Evolutionary conservation across 768 basidiomycete species (phyloP), one percentile per base, ranked within the genome.

Genomic region (Lyophyllum decastes): DNA sequence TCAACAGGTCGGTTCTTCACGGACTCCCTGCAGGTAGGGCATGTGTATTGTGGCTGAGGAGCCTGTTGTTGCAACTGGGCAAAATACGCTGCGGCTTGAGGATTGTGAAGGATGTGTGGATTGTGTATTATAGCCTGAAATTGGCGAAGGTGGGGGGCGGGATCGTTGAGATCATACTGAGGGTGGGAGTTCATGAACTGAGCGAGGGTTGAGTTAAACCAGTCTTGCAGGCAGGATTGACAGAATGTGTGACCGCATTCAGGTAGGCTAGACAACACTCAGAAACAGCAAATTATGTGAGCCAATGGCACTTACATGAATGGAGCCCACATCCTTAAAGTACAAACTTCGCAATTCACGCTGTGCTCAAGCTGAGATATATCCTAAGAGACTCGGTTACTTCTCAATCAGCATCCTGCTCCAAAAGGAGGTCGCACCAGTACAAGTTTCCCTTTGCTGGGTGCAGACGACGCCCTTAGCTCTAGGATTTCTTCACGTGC

Each of bases 221-320:
- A 82, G 62, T 85, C 82, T 46, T 77, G 74, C 8, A 91, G 74
- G 62, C 89, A 91, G 5, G 67, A 67, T 59, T 81, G 72, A 65
- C 89, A 92, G 65, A 86, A 90, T 0, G 83, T 81, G 68, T 92
- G 89, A 2, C 89, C 89, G 54, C 89, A 92, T 40, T 78, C 78
- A 6, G 81, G 70, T 21, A 91, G 75, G 5, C 89, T 90, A 62
- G 9, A 34, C 62, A 33, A 19, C 11, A 1, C 54, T 33, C 46
- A 26, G 52, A 25, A 24, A 35, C 21, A 46, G 17, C 9, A 52
- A 33, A 21, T 24, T 55, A 12, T 45, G 30, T 40, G 44, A 25
- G 34, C n/a, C 16, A 41, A n/a, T 10, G 25, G 8, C n/a, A 74
- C 87, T 41, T 62, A 90, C 89, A 80, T 76, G 62, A 82, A 87